These are phyloP conservation scores for Aureobasidium leucospermi DNA, from an alignment of 2,329 filamentous ascomycete genomes.

Conservation along the genomic window DNA sequence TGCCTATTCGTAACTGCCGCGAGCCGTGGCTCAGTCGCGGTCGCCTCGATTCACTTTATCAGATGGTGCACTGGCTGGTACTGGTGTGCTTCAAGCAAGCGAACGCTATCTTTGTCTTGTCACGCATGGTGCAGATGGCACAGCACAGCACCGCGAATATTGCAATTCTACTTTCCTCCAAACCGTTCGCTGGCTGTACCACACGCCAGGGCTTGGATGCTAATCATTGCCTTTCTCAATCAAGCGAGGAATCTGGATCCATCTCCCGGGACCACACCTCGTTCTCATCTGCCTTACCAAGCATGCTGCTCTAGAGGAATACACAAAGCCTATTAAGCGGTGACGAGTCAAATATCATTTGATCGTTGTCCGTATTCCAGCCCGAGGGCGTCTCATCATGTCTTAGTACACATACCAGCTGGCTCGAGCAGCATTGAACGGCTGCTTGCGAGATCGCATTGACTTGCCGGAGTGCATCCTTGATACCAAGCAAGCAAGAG, in stretches of 20 bases:
- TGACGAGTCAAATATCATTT: conserved; percentile 7
- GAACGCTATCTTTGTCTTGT: conserved; percentile 10
- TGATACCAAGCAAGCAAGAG: neutral
- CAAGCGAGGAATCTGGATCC: conserved; percentile 13
- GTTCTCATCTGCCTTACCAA: conserved; percentile 10
- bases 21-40: neutral
- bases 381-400: conserved; percentile 5
- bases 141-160: neutral
- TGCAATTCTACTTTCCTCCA: conserved; percentile 2
- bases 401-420: conserved; percentile 1
- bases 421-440: conserved; percentile 8
- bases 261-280: conserved; percentile 7
- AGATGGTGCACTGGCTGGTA: neutral
- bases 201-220: conserved; percentile 8
- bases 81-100: neutral
- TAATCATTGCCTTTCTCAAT: conserved; percentile 8
- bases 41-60: neutral
- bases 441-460: neutral
- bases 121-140: conserved; percentile 8
- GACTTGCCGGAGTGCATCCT: neutral
- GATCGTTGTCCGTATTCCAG: neutral
- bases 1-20: conserved; percentile 9
- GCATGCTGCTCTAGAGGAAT: conserved; percentile 1
- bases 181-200: conserved; percentile 11
- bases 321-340: conserved; percentile 5